phyloP scores from a whole-genome alignment of 805 yeast genomes.

The Cyberlindnera meyerae region DNA sequence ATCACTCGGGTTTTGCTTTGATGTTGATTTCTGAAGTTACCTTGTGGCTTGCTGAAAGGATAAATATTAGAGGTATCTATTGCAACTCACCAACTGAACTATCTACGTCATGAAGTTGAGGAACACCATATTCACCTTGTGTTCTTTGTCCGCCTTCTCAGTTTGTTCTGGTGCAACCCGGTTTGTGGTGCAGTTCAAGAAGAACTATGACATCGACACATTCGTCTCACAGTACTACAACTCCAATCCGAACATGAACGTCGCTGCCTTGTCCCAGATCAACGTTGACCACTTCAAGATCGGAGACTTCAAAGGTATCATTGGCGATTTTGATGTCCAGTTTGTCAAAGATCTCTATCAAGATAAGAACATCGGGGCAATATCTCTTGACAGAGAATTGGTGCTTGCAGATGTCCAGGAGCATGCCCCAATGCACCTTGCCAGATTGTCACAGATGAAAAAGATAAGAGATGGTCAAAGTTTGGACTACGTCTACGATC shows the following conservation, averaged over 20 bases:
- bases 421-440: slow-evolving; percentile 40
- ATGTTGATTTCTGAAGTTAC: too few relatives aligned
- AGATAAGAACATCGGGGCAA: slow-evolving; percentile 32
- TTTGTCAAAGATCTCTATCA: slow-evolving; percentile 29
- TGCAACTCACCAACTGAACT: too few relatives aligned
- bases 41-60: too few relatives aligned
- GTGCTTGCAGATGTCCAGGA: slow-evolving; percentile 36
- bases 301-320: slow-evolving; percentile 31
- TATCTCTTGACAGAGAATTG: slow-evolving; percentile 33
- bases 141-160: background rate
- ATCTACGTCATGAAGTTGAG: background rate
- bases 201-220: slow-evolving; percentile 15
- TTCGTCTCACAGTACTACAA: slow-evolving; percentile 18
- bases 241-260: slow-evolving; percentile 6
- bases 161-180: slow-evolving; percentile 4
- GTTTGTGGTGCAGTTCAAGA: slow-evolving; percentile 27
- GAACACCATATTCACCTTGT: background rate
- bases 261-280: slow-evolving; percentile 12
- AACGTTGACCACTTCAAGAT: slow-evolving; percentile 25
- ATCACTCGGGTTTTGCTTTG: too few relatives aligned
- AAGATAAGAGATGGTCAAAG: slow-evolving; percentile 25
- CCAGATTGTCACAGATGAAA: slow-evolving; percentile 34
- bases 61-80: too few relatives aligned
- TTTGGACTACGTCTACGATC: slow-evolving; percentile 37
- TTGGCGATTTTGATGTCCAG: slow-evolving; percentile 32